Base-by-base conservation (phyloP, 495 filamentous ascomycete genomes). In the Hypoxylon cercidicola region DNA sequence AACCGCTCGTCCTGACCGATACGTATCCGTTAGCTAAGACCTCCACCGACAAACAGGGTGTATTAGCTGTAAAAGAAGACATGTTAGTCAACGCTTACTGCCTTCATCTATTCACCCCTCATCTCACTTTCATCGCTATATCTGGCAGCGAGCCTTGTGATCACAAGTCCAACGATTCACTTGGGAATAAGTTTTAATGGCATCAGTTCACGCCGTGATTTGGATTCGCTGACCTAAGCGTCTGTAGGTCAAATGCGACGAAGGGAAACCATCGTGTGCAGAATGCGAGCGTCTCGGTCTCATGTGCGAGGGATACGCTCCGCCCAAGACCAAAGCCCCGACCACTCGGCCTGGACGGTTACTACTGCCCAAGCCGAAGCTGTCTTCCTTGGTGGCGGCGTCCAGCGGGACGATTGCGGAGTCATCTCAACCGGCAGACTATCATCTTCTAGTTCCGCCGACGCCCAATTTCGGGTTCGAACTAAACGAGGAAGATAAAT, bases 61-160 rank as follows among this genome's bases (percentile, higher is more conserved):
- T 43, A 69, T 69, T 34, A 69, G 66, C 44, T 69, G 66, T 34
- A 69, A 69, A 55, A 69, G 48, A 62, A 61, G 66, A 69, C 66
- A 69, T 65, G 66, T 69, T 4, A 69, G 66, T 69, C 30, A 18
- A 41, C 13, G n/a, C n/a, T 18, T 23, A 0, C 12, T 37, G 11
- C 20, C 46, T 48, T 37, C n/a, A 19, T 0, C 25, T 28, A 28
- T 28, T 28, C 25, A 28, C 25, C 11, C 30, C 25, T 55, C 32
- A 1, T n/a, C 11, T 19, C 37, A 21, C 18, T 19, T 40, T 9
- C 1, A 11, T 41, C 25, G 16, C 44, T 13, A 12, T 12, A 0
- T 7, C 8, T 21, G 21, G 4, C 16, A 21, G 32, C 46, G 21
- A 30, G 43, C 16, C 20, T 43, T 45, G 40, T 20, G 9, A 40